Evolutionary conservation across 2,329 filamentous ascomycete genomes (phyloP).

Genomic region (Chaetomium sp.): DNA sequence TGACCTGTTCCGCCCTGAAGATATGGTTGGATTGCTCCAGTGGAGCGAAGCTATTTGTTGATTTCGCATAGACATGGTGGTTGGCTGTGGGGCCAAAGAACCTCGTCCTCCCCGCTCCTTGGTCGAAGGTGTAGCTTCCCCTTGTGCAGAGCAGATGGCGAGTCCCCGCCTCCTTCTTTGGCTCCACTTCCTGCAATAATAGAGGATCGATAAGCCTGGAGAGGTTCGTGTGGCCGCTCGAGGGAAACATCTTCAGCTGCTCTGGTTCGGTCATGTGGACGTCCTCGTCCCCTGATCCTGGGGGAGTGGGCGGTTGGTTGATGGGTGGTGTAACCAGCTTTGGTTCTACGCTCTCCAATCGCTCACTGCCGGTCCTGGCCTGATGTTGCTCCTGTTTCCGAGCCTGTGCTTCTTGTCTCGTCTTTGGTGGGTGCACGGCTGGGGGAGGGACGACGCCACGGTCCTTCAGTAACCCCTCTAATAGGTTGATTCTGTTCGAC

Average conservation of each 20-base stretch:
- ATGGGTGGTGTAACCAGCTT: slow-evolving; percentile 31
- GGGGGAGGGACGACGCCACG: slow-evolving; percentile 53
- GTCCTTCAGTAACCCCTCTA: slow-evolving; percentile 55
- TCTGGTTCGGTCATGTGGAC: slow-evolving; percentile 37
- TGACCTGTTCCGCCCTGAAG: slow-evolving; percentile 51
- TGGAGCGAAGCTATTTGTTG: slow-evolving; percentile 41
- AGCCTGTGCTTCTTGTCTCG: slow-evolving; percentile 46
- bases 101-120: slow-evolving; percentile 51
- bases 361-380: slow-evolving; percentile 9
- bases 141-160: slow-evolving; percentile 52
- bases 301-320: slow-evolving; percentile 29
- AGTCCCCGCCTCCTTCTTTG: slow-evolving; percentile 51
- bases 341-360: slow-evolving; percentile 14
- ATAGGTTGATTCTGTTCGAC: slow-evolving; percentile 54
- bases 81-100: slow-evolving; percentile 59
- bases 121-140: slow-evolving; percentile 55
- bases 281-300: slow-evolving; percentile 42
- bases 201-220: slow-evolving; percentile 26
- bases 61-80: slow-evolving; percentile 52
- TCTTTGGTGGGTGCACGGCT: slow-evolving; percentile 56
- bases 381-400: slow-evolving; percentile 36
- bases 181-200: slow-evolving; percentile 42
- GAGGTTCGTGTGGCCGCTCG: slow-evolving; percentile 32
- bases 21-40: slow-evolving; percentile 50
- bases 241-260: slow-evolving; percentile 30